Base-by-base conservation (phyloP, 2,329 filamentous ascomycete species). In the Phialophora tarda region DNA sequence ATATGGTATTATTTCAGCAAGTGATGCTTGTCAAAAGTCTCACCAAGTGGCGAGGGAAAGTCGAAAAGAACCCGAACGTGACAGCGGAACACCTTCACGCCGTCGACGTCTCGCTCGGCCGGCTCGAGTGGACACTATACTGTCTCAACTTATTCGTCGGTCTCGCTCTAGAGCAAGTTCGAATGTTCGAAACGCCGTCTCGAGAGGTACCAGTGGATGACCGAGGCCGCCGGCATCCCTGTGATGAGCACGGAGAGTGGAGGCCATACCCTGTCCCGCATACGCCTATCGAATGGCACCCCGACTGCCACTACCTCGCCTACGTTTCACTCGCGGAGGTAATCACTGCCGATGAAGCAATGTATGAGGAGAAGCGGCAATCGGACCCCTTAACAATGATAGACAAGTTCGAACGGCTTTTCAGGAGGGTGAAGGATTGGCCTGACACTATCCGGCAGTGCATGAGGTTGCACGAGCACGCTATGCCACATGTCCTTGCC, bases 381-480 rank as follows among this genome's bases (percentile, higher is more conserved):
- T 57, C 44, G 54, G 62, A 14, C 63, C 71, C 4, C 50, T 30
- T 12, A 56, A 62, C 1, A 59, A 71, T 17, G 65, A 72, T 28
- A 32, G 38, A 3, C 47, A 55, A 30, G 60, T 71, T 47, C 59
- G n/a, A 28, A 30, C 24, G 65, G n/a, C 62, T 74, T 26, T 71
- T 74, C 59, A 56, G 56, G 10, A 69, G 72, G 41, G 62, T 76
- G 26, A 62, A 71, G 50, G 65, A 59, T 23, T 77, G 75, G 73
- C 70, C 74, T 58, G 66, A 65, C 3, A 69, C 68, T 41, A 59
- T 76, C 8, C 73, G 74, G 0, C 67, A 66, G 3, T 77, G 75
- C 38, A 67, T 77, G 26, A 64, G 66, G 4, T 54, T 66, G 8
- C 68, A 74, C 28, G 65, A 66, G 5, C 70, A 65, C 8, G 38